Conservation (phyloP, 75 land plant genomes). For the Sequoia sempervirens region DNA sequence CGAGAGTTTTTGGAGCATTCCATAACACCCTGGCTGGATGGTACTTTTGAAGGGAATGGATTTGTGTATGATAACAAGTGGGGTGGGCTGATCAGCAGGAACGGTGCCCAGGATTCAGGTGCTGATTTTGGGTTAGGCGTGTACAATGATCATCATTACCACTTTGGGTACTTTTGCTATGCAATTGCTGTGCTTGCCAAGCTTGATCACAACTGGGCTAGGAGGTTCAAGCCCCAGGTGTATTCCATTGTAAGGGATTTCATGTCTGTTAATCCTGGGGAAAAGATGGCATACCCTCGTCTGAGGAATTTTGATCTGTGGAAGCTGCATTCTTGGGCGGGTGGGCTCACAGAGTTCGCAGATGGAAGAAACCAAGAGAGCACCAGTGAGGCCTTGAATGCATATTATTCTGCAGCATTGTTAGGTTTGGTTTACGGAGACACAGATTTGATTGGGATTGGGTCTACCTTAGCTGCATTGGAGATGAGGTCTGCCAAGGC, state of each 20-base stretch:
- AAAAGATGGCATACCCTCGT: background rate
- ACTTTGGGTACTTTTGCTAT: constrained; percentile 29
- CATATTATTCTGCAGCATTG: constrained; percentile 28
- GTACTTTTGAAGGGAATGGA: constrained; percentile 16
- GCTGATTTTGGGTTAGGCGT: constrained; percentile 25
- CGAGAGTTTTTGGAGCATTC: constrained; percentile 8
- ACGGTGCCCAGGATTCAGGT: constrained; percentile 3
- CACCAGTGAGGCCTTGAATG: constrained; percentile 35
- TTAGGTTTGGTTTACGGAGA: constrained; percentile 24
- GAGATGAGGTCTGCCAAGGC: constrained; percentile 20
- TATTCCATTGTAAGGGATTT: constrained; percentile 23
- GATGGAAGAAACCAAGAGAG: constrained; percentile 42
- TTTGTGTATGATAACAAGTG: constrained; percentile 20
- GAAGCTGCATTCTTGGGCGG: constrained; percentile 36
- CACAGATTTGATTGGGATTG: background rate
- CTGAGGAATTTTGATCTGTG: constrained; percentile 24
- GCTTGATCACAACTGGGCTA: constrained; percentile 19
- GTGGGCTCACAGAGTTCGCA: constrained; percentile 24
- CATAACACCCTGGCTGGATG: constrained; percentile 31
- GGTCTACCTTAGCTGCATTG: constrained; percentile 23
- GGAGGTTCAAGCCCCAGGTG: constrained; percentile 15
- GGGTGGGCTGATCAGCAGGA: constrained; percentile 19
- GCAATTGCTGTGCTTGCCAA: constrained; percentile 38
- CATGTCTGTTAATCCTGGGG: constrained; percentile 4
- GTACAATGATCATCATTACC: constrained; percentile 30